Percentiles rank a stretch among this genome's conserved stretches.
These are phyloP conservation scores for Sporothrix brasiliensis DNA, from an alignment of 2,329 filamentous ascomycete genomes.

Conservation along the genomic window DNA sequence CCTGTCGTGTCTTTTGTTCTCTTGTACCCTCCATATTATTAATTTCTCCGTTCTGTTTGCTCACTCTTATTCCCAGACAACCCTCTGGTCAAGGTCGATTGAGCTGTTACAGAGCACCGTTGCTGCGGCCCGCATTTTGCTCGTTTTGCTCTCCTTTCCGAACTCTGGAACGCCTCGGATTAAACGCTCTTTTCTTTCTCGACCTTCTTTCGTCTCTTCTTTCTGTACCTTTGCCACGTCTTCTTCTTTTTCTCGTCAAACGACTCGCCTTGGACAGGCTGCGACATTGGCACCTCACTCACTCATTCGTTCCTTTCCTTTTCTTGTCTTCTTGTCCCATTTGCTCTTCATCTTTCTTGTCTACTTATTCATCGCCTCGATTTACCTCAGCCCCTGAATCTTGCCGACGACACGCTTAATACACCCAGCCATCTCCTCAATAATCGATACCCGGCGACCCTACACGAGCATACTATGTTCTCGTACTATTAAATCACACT, in stretches of 20 bases:
- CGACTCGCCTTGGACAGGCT: slow-evolving; percentile 6
- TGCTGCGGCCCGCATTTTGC: slow-evolving; percentile 16
- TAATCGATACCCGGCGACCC: slow-evolving; percentile 19
- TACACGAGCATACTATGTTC: slow-evolving; percentile 10
- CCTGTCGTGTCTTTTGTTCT: background rate
- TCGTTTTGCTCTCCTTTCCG: slow-evolving; percentile 19
- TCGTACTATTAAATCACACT: background rate
- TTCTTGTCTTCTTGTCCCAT: slow-evolving; percentile 5
- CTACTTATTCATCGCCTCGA: background rate
- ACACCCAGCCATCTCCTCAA: slow-evolving; percentile 3
- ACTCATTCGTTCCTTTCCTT: background rate
- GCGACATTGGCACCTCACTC: slow-evolving; percentile 6
- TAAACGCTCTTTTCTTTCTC: slow-evolving; percentile 16
- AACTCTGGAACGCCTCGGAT: slow-evolving; percentile 32
- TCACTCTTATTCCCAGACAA: slow-evolving; percentile 27
- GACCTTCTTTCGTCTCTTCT: slow-evolving; percentile 21
- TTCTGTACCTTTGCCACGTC: slow-evolving; percentile 23
- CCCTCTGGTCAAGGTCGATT: slow-evolving; percentile 22
- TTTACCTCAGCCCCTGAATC: background rate
- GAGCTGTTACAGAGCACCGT: slow-evolving; percentile 18
- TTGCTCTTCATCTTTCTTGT: background rate
- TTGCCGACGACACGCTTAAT: slow-evolving; percentile 11
- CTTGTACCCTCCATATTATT: background rate
- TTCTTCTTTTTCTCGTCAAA: slow-evolving; percentile 11
- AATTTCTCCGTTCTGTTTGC: slow-evolving; percentile 18